Base-by-base conservation (phyloP, 1,139 yeast genomes). In the Debaryomyces subglobosus region DNA sequence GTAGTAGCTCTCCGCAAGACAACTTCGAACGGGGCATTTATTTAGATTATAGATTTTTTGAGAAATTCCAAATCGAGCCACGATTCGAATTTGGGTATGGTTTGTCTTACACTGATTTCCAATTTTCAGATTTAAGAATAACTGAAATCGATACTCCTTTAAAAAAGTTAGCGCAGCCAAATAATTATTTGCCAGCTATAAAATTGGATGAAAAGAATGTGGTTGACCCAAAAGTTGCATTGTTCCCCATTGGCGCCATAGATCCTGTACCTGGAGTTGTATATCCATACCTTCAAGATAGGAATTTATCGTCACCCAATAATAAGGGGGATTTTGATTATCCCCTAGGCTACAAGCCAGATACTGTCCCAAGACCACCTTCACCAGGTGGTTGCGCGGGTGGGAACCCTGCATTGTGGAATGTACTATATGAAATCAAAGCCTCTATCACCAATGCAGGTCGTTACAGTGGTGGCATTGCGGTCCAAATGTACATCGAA, bases 21-120 rank as follows among this genome's bases (percentile, higher is more conserved):
- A 72, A 70, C 48, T 73, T 72, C 57, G 79, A 74, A 48, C 63
- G 78, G 9, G 83, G 77, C 53, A 68, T 79, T 37, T 77, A 75
- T 53, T 63, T 82, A 48, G 88, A 81, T 60, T 82, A 83, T 63
- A 59, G 79, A 32, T 79, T 74, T 57, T 82, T 81, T 61, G 87
- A 82, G 56, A 77, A 81, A 59, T 72, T 78, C 53, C 74, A 77
- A 51, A 78, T 81, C 35, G 73, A 73, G 54, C 86, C 87, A 20
- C 66, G 86, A 42, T 84, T 65, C 62, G 86, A 80, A 52, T 84
- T 84, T 64, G 89, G 88, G 0, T 81, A 61, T 64, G 88, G 89
- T 5, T 66, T 83, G 49, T 81, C 85, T 2, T 83, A 80, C 58
- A 72, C 86, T 1, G 68, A 65, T 43, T 84, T 81, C 56, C 63